A percentile compares a stretch with the other conserved stretches of the same genome.
Evolutionary conservation across 352 stramenopile genomes (phyloP).

Genomic region (Achlya hypogyna): DNA sequence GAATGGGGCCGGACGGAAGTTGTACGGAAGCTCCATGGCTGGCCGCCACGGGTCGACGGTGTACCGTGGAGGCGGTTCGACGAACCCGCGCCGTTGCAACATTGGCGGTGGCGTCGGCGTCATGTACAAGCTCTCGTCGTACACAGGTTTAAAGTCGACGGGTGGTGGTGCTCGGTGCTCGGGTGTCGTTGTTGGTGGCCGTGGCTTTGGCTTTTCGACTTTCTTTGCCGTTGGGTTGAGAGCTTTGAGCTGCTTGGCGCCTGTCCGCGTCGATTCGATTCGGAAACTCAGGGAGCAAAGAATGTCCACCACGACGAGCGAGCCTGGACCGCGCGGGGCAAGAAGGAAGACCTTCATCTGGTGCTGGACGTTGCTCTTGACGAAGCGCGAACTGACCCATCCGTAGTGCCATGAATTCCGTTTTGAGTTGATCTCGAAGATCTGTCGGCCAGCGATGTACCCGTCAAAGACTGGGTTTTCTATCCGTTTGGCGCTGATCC

Average conservation of each 20-base stretch:
- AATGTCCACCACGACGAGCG: constrained; percentile 2
- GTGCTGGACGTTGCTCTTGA: constrained; percentile 19
- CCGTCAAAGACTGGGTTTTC: not conserved
- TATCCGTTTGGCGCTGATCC: not conserved
- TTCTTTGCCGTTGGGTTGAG: not conserved
- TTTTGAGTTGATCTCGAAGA: constrained; percentile 21
- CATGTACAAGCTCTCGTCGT: not conserved
- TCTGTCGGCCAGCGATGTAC: not conserved
- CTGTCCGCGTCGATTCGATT: constrained; percentile 17
- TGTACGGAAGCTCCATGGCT: not conserved
- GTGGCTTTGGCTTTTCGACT: not conserved
- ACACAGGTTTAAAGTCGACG: not conserved
- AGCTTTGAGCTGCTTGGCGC: constrained; percentile 5
- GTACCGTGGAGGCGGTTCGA: not conserved
- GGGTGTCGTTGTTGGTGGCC: not conserved
- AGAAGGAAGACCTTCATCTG: constrained; percentile 18
- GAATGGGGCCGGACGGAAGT: not conserved
- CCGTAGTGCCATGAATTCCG: constrained; percentile 20
- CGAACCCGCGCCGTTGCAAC: not conserved
- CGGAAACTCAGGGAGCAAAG: constrained; percentile 9
- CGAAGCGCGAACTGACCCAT: constrained; percentile 20
- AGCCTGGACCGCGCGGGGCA: not conserved
- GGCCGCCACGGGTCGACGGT: not conserved
- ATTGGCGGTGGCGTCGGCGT: not conserved
- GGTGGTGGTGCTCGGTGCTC: not conserved